Percentiles rank a stretch among this genome's conserved stretches.
Conservation (phyloP, 129 eudicot genomes). For the Smallanthus sonchifolius region DNA sequence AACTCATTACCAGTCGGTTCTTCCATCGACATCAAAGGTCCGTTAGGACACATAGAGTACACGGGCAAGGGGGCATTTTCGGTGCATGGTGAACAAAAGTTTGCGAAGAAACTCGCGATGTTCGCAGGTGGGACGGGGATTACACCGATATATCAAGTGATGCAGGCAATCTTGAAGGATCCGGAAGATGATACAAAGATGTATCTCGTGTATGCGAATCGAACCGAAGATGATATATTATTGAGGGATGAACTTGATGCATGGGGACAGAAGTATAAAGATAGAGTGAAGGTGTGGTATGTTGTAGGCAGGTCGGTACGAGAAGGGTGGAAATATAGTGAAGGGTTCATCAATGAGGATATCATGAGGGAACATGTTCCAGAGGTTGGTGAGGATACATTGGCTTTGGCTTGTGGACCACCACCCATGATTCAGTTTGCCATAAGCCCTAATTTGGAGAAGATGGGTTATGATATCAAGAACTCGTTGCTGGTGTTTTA, state of each 20-base stretch:
- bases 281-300: slow-evolving; percentile 86
- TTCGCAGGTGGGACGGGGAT: slow-evolving; percentile 94
- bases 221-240: slow-evolving; percentile 88
- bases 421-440: slow-evolving; percentile 95
- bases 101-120: slow-evolving; percentile 75
- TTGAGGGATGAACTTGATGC: slow-evolving; percentile 70
- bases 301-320: slow-evolving; percentile 43
- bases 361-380: slow-evolving; percentile 69
- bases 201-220: slow-evolving; percentile 83
- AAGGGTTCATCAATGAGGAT: slow-evolving; percentile 53
- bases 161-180: slow-evolving; percentile 82
- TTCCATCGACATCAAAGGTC: slow-evolving; percentile 70
- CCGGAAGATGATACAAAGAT: slow-evolving; percentile 81
- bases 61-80: slow-evolving; percentile 60
- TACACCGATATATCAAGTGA: slow-evolving; percentile 88
- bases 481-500: slow-evolving; percentile 61
- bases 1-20: slow-evolving; percentile 60
- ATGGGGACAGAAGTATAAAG: slow-evolving; percentile 55
- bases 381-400: slow-evolving; percentile 28
- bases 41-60: slow-evolving; percentile 92
- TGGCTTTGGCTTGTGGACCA: slow-evolving; percentile 93
- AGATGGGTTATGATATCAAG: slow-evolving; percentile 81
- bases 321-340: slow-evolving; percentile 74
- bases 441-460: slow-evolving; percentile 78
- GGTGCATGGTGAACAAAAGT: slow-evolving; percentile 62